These are phyloP conservation scores for Phyllosticta citribraziliensis DNA, from an alignment of 2,329 filamentous ascomycete genomes.

Conservation along the genomic window DNA sequence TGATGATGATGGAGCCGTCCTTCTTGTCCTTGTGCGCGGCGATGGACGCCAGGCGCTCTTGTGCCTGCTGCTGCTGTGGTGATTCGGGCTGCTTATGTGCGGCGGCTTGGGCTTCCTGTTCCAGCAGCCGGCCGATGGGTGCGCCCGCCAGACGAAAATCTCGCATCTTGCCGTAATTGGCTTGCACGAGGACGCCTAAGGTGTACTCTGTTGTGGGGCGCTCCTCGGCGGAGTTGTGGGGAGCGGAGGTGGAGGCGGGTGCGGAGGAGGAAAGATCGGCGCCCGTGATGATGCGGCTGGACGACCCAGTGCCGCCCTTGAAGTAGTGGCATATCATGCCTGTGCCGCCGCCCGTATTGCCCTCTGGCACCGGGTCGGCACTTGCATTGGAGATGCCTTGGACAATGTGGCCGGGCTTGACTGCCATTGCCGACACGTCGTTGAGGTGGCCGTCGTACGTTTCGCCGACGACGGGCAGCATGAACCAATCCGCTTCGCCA, in stretches of 20 bases:
- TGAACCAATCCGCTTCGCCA: conserved; percentile 42
- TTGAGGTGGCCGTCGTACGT: conserved; percentile 55
- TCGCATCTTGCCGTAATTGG: conserved; percentile 52
- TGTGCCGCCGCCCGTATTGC: conserved; percentile 56
- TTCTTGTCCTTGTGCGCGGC: conserved; percentile 38
- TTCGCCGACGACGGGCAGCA: conserved; percentile 50
- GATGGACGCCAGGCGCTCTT: conserved; percentile 21
- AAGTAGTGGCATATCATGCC: conserved; percentile 58
- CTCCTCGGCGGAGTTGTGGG: not conserved
- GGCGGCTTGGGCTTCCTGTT: conserved; percentile 30
- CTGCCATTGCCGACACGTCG: conserved; percentile 45
- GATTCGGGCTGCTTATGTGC: conserved; percentile 21
- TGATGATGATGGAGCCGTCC: conserved; percentile 52
- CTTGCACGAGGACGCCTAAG: conserved; percentile 53
- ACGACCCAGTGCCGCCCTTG: conserved; percentile 58
- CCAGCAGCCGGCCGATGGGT: conserved; percentile 50
- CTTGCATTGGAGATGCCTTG: conserved; percentile 44
- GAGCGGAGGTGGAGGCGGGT: conserved; percentile 20
- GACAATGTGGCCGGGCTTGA: conserved; percentile 46
- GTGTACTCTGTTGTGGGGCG: conserved; percentile 34
- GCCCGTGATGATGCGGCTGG: conserved; percentile 43
- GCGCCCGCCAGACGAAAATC: conserved; percentile 52
- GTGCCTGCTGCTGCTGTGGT: not conserved
- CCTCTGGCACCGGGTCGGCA: conserved; percentile 47
- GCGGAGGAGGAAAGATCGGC: conserved; percentile 8